A percentile compares a stretch with the other conserved stretches of the same genome.
Conservation (phyloP, 1,139 yeast genomes). For the Yamadazyma aaseri region DNA sequence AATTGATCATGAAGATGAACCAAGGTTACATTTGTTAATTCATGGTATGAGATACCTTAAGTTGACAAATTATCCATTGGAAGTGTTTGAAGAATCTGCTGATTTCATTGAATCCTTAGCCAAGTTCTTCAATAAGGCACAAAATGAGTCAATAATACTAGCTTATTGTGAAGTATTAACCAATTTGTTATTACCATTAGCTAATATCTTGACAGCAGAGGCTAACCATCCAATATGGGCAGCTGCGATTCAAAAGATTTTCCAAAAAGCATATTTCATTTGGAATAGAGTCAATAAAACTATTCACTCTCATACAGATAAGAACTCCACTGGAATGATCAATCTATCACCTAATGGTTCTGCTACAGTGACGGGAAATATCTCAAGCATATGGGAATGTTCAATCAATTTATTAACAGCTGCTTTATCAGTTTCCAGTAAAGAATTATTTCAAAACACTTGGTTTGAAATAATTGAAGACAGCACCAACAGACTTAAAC, state of each 20-base stretch:
- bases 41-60: constrained; percentile 88
- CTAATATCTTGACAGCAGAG: constrained; percentile 87
- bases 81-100: constrained; percentile 87
- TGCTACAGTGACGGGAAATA: constrained; percentile 4
- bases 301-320: constrained; percentile 5
- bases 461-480: constrained; percentile 74
- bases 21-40: constrained; percentile 70
- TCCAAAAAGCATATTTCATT: constrained; percentile 44
- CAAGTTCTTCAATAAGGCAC: constrained; percentile 71
- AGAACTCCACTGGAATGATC: constrained; percentile 11
- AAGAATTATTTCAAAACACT: constrained; percentile 66
- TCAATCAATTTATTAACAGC: constrained; percentile 72
- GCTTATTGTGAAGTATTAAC: constrained; percentile 87
- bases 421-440: constrained; percentile 77
- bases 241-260: constrained; percentile 67
- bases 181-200: constrained; percentile 73
- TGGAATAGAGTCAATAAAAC: constrained; percentile 27
- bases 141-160: constrained; percentile 59
- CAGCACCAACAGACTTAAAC: constrained; percentile 35
- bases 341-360: constrained; percentile 15
- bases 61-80: constrained; percentile 81
- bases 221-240: constrained; percentile 96
- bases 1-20: constrained; percentile 59
- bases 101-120: constrained; percentile 84
- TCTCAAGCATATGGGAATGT: constrained; percentile 63